Conservation (phyloP, 306 rosid genomes). For the Sindora glabra region DNA sequence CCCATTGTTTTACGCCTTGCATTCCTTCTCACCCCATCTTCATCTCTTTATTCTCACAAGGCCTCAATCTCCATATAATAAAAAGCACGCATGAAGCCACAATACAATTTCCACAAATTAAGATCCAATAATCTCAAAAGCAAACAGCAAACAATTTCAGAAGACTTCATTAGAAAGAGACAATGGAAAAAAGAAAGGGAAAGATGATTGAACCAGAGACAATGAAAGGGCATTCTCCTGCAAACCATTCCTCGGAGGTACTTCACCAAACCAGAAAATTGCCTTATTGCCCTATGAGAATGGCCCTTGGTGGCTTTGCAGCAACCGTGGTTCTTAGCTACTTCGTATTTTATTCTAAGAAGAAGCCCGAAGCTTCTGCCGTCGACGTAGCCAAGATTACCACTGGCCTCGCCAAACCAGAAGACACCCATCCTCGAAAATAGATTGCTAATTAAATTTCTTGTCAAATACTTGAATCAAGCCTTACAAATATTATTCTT, state of each 20-base stretch:
- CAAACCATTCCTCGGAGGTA: constrained; percentile 28
- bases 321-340: constrained; percentile 34
- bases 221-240: constrained; percentile 7
- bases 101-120: no score
- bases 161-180: no score
- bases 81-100: no score
- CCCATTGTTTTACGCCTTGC: constrained; percentile 21
- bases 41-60: not conserved
- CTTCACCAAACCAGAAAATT: constrained; percentile 45
- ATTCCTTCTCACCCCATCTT: constrained; percentile 18
- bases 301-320: constrained; percentile 56
- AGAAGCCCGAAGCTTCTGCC: constrained; percentile 68
- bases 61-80: not conserved
- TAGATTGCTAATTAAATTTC: not conserved
- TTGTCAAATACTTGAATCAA: not conserved
- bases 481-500: not conserved
- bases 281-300: constrained; percentile 35
- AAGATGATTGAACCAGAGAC: no score
- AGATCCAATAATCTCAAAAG: no score
- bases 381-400: constrained; percentile 56
- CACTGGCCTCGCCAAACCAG: constrained; percentile 24
- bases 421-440: constrained; percentile 22
- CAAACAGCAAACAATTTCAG: no score
- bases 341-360: constrained; percentile 43
- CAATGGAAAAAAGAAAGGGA: no score